phyloP scores from a whole-genome alignment of 2,329 filamentous ascomycete species.

The Podosphaera leucotricha region DNA sequence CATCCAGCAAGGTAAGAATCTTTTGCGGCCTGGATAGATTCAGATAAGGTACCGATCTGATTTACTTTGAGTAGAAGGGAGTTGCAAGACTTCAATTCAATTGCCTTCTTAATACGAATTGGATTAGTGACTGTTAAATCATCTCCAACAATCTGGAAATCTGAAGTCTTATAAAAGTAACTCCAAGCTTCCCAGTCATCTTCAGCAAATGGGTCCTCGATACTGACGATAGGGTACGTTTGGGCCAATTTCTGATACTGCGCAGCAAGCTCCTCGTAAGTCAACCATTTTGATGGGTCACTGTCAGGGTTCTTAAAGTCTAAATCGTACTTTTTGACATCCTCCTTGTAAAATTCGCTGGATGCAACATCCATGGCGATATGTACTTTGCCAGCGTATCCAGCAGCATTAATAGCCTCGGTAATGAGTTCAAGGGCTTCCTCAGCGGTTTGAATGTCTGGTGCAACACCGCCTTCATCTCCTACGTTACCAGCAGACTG shows the following conservation, averaged over 20 bases:
- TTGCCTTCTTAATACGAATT: constrained; percentile 96
- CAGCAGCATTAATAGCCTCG: constrained; percentile 79
- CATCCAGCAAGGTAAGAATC: constrained; percentile 88
- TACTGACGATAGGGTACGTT: constrained; percentile 98
- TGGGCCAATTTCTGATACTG: constrained; percentile 67
- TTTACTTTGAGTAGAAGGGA: constrained; percentile 98
- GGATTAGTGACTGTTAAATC: constrained; percentile 99
- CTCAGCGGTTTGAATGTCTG: constrained; percentile 90
- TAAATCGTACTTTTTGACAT: constrained; percentile 97
- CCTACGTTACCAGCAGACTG: constrained; percentile 97
- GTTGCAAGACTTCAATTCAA: constrained; percentile 97
- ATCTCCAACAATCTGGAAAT: constrained; percentile 97
- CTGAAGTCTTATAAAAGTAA: constrained; percentile 99
- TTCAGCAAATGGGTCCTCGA: constrained; percentile 98
- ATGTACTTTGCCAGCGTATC: constrained; percentile 88
- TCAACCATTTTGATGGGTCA: constrained; percentile 93
- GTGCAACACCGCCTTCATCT: constrained; percentile 98
- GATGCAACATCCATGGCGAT: constrained; percentile 99
- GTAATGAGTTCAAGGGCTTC: constrained; percentile 95
- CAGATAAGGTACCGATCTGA: constrained; percentile 96
- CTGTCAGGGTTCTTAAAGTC: constrained; percentile 99
- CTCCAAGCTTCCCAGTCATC: constrained; percentile 99
- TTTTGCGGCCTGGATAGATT: constrained; percentile 98
- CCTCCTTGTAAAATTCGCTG: constrained; percentile 96
- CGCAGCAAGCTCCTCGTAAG: constrained; percentile 87